A percentile compares a stretch with the other conserved stretches of the same genome.
Evolutionary conservation across 805 yeast species (phyloP).

Genomic region (Metschnikowia continentalis): DNA sequence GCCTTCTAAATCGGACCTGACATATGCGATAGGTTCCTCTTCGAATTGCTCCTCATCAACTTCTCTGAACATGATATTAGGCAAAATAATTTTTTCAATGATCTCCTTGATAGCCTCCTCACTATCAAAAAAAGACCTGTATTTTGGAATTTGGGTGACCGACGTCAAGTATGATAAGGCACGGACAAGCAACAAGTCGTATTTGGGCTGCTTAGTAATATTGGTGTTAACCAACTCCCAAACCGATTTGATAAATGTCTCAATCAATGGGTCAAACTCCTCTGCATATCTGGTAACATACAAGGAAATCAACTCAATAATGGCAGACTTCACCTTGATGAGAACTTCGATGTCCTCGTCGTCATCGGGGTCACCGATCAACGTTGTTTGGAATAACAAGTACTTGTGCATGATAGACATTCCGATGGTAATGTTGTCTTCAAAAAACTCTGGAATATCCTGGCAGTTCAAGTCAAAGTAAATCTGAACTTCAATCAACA

Average conservation of each 20-base stretch:
- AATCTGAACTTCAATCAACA: constrained; percentile 69
- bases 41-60: constrained; percentile 90
- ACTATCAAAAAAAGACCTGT: constrained; percentile 48
- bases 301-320: constrained; percentile 78
- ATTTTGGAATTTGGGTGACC: constrained; percentile 66
- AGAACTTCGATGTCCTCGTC: constrained; percentile 65
- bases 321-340: constrained; percentile 72
- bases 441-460: constrained; percentile 97
- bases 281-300: constrained; percentile 92
- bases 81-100: constrained; percentile 78
- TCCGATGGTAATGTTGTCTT: constrained; percentile 74
- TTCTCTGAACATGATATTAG: constrained; percentile 81
- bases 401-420: constrained; percentile 83
- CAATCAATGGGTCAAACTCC: constrained; percentile 74
- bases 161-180: constrained; percentile 79
- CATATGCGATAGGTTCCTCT: constrained; percentile 93
- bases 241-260: constrained; percentile 71
- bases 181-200: constrained; percentile 79
- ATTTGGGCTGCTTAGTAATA: constrained; percentile 67
- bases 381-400: constrained; percentile 53
- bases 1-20: constrained; percentile 91
- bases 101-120: constrained; percentile 64
- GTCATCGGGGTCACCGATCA: constrained; percentile 51
- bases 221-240: constrained; percentile 66
- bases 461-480: constrained; percentile 95